These are phyloP conservation scores for Oryza coarctata DNA, from an alignment of 176 grass and related monocot species.

Conservation along the genomic window DNA sequence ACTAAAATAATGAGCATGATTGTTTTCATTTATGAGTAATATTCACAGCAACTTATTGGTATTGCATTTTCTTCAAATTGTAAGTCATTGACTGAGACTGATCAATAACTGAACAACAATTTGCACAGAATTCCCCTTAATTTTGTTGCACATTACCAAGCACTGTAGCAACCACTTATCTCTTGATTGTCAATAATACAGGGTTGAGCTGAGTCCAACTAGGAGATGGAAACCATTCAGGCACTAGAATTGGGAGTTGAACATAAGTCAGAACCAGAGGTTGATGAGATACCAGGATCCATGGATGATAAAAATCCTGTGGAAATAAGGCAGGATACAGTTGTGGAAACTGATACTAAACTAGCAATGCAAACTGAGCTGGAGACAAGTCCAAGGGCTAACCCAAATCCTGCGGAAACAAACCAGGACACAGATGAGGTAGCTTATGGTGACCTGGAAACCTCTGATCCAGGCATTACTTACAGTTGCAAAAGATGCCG, in stretches of 20 bases:
- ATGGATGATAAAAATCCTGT: constrained; percentile 8
- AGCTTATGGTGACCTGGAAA: constrained; percentile 28
- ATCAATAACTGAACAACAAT: constrained; percentile 18
- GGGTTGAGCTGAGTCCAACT: not conserved
- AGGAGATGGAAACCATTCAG: constrained; percentile 33
- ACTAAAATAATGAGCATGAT: not conserved
- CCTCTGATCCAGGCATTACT: constrained; percentile 47
- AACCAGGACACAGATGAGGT: constrained; percentile 17
- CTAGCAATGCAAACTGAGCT: constrained; percentile 26
- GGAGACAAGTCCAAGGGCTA: not conserved
- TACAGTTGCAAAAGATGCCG: constrained; percentile 80
- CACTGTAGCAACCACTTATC: constrained; percentile 3
- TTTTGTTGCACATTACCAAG: not conserved
- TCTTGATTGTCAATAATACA: not conserved
- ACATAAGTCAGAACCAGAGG: constrained; percentile 23
- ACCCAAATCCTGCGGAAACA: not conserved
- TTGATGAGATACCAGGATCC: not conserved
- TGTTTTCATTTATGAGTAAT: not conserved
- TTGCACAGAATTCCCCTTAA: not conserved
- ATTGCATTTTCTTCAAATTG: not conserved
- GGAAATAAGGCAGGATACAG: constrained; percentile 18
- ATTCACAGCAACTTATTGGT: not conserved
- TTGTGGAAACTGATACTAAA: constrained; percentile 29
- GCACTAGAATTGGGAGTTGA: not conserved
- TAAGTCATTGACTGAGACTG: not conserved